These are phyloP conservation scores for Curvularia sp. DNA, from an alignment of 2,329 filamentous ascomycete genomes.

Conservation along the genomic window DNA sequence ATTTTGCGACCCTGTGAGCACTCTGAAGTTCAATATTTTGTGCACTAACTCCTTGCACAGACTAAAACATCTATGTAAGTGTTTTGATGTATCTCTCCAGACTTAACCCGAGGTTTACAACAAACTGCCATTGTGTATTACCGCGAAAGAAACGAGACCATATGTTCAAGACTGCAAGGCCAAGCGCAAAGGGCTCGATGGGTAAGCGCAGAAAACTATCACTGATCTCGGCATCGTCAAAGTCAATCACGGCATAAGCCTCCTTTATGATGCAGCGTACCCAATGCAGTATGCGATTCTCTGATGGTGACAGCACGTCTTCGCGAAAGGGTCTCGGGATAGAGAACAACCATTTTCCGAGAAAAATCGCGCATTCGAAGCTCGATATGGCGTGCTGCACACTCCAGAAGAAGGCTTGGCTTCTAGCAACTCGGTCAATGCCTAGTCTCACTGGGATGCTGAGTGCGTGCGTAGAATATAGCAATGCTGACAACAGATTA, in stretches of 20 bases:
- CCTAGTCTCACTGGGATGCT: conserved; percentile 64
- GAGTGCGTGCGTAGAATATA: conserved; percentile 63
- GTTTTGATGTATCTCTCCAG: conserved; percentile 40
- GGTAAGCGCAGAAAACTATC: conserved; percentile 21
- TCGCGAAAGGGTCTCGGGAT: conserved; percentile 31
- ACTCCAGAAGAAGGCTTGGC: conserved; percentile 64
- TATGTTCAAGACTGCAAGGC: conserved; percentile 54
- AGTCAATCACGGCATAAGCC: conserved; percentile 50
- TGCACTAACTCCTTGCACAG: background rate
- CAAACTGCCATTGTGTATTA: conserved; percentile 59
- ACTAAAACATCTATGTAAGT: background rate
- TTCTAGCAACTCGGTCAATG: conserved; percentile 62
- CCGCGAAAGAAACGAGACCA: conserved; percentile 58
- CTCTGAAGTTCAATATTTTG: background rate
- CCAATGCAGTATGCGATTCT: conserved; percentile 58
- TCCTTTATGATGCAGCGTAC: conserved; percentile 57
- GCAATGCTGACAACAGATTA: conserved; percentile 57
- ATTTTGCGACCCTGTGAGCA: background rate
- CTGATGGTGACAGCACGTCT: conserved; percentile 34
- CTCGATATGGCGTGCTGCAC: conserved; percentile 63
- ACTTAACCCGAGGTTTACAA: conserved; percentile 55
- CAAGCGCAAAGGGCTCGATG: conserved; percentile 42
- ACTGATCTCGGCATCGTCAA: conserved; percentile 27
- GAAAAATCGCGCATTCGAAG: conserved; percentile 62
- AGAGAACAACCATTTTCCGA: conserved; percentile 59